Percentiles rank a stretch among this genome's conserved stretches.
These are phyloP conservation scores for Venturia pyrina DNA, from an alignment of 2,329 filamentous ascomycete genomes.

Conservation along the genomic window DNA sequence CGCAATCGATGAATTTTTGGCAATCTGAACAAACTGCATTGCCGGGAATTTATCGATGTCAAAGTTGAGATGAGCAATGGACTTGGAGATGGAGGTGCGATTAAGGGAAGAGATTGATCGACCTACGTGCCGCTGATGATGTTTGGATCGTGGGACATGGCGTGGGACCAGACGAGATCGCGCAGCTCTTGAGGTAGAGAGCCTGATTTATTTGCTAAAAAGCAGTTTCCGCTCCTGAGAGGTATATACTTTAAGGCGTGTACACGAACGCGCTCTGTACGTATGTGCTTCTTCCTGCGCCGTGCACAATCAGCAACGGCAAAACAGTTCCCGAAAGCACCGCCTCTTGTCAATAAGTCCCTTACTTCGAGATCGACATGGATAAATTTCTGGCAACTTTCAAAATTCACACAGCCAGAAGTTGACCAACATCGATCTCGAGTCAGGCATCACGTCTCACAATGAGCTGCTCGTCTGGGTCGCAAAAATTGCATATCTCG, in stretches of 20 bases:
- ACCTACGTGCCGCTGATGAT: not conserved
- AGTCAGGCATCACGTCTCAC: no score
- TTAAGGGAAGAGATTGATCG: no score
- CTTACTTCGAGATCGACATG: not conserved
- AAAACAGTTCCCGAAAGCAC: not conserved
- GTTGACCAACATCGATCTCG: not conserved
- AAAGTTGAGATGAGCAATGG: no score
- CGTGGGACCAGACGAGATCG: not conserved
- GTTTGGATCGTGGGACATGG: not conserved
- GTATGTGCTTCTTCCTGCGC: not conserved
- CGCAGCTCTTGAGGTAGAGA: not conserved
- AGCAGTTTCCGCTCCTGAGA: not conserved
- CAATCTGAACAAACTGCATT: no score
- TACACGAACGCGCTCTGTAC: not conserved
- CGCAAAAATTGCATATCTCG: no score
- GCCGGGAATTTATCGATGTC: no score
- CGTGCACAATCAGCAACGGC: not conserved
- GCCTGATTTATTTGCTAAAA: not conserved
- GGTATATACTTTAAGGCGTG: not conserved
- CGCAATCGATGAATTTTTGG: no score
- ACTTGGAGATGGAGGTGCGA: not conserved
- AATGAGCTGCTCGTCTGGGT: no score
- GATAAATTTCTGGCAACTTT: not conserved
- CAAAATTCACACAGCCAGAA: not conserved
- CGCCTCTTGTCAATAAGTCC: no score